phyloP scores from a whole-genome alignment of 108 stramenopile species.

The Cyclotella sp. region DNA sequence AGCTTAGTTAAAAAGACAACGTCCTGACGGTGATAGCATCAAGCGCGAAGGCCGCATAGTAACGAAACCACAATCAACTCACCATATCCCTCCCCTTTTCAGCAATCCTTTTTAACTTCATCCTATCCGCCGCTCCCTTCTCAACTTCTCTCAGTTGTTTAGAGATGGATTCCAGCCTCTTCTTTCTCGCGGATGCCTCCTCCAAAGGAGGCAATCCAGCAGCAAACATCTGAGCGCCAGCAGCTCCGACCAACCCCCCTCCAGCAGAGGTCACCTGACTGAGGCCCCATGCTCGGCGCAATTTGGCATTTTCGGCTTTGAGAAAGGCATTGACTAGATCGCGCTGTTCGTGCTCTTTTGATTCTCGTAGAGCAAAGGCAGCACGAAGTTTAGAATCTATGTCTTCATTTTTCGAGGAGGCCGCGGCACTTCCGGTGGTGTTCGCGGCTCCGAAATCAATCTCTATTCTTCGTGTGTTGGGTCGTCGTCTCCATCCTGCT shows the following conservation, averaged over 20 bases:
- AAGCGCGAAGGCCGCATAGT: too few relatives aligned
- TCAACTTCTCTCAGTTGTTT: conserved; percentile 66
- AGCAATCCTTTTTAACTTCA: conserved; percentile 45
- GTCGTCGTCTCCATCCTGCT: conserved; percentile 49
- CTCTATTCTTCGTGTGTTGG: conserved; percentile 42
- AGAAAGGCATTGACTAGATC: conserved; percentile 78
- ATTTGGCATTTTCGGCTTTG: conserved; percentile 46
- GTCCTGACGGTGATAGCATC: too few relatives aligned
- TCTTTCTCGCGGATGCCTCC: conserved; percentile 54
- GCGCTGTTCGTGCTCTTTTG: conserved; percentile 82
- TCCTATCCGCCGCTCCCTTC: conserved; percentile 51
- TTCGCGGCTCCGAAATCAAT: conserved; percentile 38
- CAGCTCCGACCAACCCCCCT: conserved; percentile 11
- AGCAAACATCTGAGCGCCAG: conserved; percentile 15
- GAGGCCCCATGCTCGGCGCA: conserved; percentile 46
- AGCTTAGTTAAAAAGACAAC: neutral
- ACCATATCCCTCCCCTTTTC: conserved; percentile 31
- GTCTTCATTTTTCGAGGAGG: conserved; percentile 19
- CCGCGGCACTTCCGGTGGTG: conserved; percentile 27
- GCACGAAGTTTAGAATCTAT: conserved; percentile 69
- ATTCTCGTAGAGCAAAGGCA: conserved; percentile 82
- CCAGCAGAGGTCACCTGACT: conserved; percentile 38
- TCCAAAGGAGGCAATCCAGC: conserved; percentile 37
- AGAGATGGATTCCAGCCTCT: conserved; percentile 70
- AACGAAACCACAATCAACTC: too few relatives aligned